These are phyloP conservation scores for Cornus florida DNA, from an alignment of 148 eudicot species.

Conservation along the genomic window DNA sequence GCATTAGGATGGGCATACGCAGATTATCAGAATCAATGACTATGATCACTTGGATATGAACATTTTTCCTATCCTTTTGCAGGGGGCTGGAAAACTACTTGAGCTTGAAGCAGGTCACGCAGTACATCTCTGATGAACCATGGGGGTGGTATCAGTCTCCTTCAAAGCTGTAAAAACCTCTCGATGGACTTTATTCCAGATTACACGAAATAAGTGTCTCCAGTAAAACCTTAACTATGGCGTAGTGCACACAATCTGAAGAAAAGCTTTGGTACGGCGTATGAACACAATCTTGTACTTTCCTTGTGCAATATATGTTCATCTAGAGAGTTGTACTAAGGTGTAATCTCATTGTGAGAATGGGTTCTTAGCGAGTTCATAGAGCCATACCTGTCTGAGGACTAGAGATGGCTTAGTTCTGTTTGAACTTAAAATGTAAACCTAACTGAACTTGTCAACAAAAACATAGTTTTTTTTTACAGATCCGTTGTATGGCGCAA, in stretches of 20 bases:
- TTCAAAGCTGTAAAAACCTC: slow-evolving; percentile 57
- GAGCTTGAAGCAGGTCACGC: slow-evolving; percentile 88
- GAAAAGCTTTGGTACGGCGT: not conserved
- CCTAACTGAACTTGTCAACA: too few relatives aligned
- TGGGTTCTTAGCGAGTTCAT: too few relatives aligned
- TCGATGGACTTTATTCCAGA: not conserved
- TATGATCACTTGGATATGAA: not conserved
- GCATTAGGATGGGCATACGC: not conserved
- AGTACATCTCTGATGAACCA: slow-evolving; percentile 70
- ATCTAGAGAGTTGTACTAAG: not conserved
- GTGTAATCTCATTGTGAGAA: not conserved
- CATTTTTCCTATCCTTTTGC: slow-evolving; percentile 15
- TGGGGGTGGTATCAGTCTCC: slow-evolving; percentile 98
- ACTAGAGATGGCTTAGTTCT: not conserved
- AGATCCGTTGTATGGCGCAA: too few relatives aligned
- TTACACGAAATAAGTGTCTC: not conserved
- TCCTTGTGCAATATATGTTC: not conserved
- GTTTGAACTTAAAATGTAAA: not conserved
- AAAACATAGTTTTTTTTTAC: too few relatives aligned
- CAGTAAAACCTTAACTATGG: not conserved
- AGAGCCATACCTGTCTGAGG: too few relatives aligned
- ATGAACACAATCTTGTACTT: not conserved
- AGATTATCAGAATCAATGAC: not conserved
- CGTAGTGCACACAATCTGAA: not conserved
- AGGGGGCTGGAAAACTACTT: slow-evolving; percentile 97